A percentile compares a stretch with the other conserved stretches of the same genome.
phyloP scores from a whole-genome alignment of 2,329 filamentous ascomycete species.

The Colletotrichum godetiae region DNA sequence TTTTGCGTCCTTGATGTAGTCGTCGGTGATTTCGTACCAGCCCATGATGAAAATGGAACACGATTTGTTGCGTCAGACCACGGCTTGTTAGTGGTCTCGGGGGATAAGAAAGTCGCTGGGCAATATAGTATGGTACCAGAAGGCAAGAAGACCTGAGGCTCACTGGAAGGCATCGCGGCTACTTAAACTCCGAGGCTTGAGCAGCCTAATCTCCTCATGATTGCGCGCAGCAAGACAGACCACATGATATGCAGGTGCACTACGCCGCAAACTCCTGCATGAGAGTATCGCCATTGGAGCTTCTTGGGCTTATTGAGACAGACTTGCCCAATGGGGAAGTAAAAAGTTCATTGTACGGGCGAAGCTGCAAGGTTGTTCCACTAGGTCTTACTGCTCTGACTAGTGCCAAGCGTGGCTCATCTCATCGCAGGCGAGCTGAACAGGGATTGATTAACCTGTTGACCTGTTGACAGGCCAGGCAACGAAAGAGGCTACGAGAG shows the following conservation, averaged over 20 bases:
- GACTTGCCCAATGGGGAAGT: not conserved
- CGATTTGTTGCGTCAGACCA: too few relatives aligned
- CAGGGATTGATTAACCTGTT: not conserved
- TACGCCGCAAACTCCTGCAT: not conserved
- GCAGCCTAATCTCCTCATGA: not conserved
- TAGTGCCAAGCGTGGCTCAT: not conserved
- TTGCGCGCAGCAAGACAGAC: not conserved
- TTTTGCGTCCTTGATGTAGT: not conserved
- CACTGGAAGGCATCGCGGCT: not conserved
- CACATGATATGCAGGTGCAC: not conserved
- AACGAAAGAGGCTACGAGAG: too few relatives aligned
- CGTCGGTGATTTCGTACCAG: not conserved
- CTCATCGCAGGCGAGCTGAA: not conserved
- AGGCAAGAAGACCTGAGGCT: not conserved
- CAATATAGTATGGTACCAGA: not conserved
- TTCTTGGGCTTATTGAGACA: not conserved
- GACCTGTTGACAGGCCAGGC: too few relatives aligned
- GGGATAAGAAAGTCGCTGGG: too few relatives aligned
- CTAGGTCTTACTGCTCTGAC: not conserved
- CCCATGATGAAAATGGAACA: not conserved
- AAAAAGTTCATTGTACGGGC: not conserved
- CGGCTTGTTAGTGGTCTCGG: too few relatives aligned
- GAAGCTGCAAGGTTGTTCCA: not conserved
- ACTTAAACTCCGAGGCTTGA: not conserved
- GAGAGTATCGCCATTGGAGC: not conserved